phyloP scores from a whole-genome alignment of 2,329 filamentous ascomycete species.

The Monosporascus sp. region DNA sequence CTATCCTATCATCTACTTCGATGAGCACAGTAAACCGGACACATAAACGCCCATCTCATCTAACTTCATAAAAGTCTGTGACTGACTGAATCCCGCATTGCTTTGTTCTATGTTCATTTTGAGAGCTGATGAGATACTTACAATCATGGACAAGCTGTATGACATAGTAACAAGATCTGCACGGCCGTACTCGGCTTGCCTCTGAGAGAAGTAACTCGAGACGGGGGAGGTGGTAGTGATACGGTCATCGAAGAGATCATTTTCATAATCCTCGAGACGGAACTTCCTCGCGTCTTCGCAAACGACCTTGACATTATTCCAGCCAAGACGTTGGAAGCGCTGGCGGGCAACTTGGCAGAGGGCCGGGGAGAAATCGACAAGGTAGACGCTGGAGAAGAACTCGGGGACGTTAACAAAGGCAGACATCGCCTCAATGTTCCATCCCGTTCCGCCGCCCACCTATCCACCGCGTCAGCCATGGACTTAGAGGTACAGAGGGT shows the following conservation, averaged over 20 bases:
- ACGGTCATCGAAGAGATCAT: slow-evolving; percentile 32
- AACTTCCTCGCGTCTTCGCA: slow-evolving; percentile 90
- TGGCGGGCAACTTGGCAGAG: slow-evolving; percentile 81
- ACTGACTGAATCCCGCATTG: not conserved
- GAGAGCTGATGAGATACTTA: slow-evolving; percentile 40
- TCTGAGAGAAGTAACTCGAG: slow-evolving; percentile 44
- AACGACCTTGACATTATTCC: slow-evolving; percentile 86
- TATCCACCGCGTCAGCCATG: slow-evolving; percentile 35
- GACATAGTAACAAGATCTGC: slow-evolving; percentile 91
- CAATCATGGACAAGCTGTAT: slow-evolving; percentile 95
- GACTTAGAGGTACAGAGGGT: not conserved
- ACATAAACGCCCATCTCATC: no score
- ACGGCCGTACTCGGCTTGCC: slow-evolving; percentile 51
- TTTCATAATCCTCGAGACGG: slow-evolving; percentile 69
- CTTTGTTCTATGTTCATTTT: no score
- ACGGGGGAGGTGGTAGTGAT: slow-evolving; percentile 35
- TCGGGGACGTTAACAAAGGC: slow-evolving; percentile 69
- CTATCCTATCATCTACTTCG: no score
- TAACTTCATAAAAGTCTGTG: slow-evolving; percentile 30
- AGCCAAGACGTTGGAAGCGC: slow-evolving; percentile 79
- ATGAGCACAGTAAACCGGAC: no score
- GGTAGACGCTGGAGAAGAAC: slow-evolving; percentile 86
- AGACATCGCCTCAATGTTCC: slow-evolving; percentile 90
- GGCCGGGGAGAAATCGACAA: slow-evolving; percentile 91
- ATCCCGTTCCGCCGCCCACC: slow-evolving; percentile 87